A percentile compares a stretch with the other conserved stretches of the same genome.
These are phyloP conservation scores for Backusella sp. DNA, from an alignment of 192 early-diverging fungal species.

Conservation along the genomic window DNA sequence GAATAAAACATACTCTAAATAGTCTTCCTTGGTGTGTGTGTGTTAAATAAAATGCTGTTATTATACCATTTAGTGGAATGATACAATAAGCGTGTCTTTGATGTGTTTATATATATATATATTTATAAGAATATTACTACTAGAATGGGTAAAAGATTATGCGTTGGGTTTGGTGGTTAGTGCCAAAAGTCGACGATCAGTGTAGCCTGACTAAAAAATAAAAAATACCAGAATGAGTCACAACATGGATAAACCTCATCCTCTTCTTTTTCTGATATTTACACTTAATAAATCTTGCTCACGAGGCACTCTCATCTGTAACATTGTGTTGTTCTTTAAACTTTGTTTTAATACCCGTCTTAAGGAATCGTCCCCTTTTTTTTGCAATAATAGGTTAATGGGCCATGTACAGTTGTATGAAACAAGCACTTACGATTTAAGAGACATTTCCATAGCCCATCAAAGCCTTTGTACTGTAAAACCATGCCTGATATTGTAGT, in stretches of 20 bases:
- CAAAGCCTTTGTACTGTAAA: slow-evolving; percentile 37
- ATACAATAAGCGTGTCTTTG: background rate
- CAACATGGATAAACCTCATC: background rate
- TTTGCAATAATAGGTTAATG: background rate
- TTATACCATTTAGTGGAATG: background rate
- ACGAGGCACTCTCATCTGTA: slow-evolving; percentile 38
- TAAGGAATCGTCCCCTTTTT: slow-evolving; percentile 38
- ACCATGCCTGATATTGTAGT: slow-evolving; percentile 37
- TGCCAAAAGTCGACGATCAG: slow-evolving; percentile 36
- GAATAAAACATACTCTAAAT: background rate
- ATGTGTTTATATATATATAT: background rate
- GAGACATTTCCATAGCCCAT: slow-evolving; percentile 40
- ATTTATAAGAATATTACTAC: no score
- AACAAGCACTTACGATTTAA: slow-evolving; percentile 31
- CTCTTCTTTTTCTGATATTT: slow-evolving; percentile 13
- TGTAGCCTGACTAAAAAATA: slow-evolving; percentile 36
- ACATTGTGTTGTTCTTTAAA: slow-evolving; percentile 28
- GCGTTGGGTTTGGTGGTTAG: slow-evolving; percentile 23
- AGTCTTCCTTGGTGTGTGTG: background rate
- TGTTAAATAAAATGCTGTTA: background rate
- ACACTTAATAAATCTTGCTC: slow-evolving; percentile 40
- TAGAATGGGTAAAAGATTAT: background rate
- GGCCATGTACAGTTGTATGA: no score
- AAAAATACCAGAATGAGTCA: background rate
- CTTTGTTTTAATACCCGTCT: slow-evolving; percentile 36